phyloP scores from a whole-genome alignment of 2,329 filamentous ascomycete genomes.

The Xylogone sp. region DNA sequence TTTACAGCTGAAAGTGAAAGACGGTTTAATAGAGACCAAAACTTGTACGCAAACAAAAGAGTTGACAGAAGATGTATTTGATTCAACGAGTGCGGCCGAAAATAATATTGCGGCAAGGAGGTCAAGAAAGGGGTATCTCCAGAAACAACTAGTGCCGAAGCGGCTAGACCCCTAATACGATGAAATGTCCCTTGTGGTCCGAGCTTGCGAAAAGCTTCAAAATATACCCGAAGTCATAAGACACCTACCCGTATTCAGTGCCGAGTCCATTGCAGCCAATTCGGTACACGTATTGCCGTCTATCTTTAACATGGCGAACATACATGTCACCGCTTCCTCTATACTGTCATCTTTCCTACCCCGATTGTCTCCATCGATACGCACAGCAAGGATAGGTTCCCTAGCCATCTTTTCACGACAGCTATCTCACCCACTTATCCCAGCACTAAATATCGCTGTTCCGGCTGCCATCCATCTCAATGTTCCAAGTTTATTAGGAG shows the following conservation, averaged over 20 bases:
- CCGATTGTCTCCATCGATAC: slow-evolving; percentile 41
- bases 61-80: not conserved
- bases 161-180: not conserved
- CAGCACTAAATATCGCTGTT: slow-evolving; percentile 52
- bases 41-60: not conserved
- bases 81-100: not conserved
- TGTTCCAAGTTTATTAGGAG: slow-evolving; percentile 67
- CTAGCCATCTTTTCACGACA: slow-evolving; percentile 41
- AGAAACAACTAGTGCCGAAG: not conserved
- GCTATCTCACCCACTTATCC: slow-evolving; percentile 44
- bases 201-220: slow-evolving; percentile 17
- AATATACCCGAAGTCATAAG: slow-evolving; percentile 1
- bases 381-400: slow-evolving; percentile 39
- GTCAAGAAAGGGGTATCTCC: not conserved
- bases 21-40: not conserved
- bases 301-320: slow-evolving; percentile 39
- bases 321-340: slow-evolving; percentile 35
- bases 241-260: not conserved
- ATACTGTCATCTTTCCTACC: slow-evolving; percentile 51
- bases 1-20: not conserved
- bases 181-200: not conserved
- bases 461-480: slow-evolving; percentile 56
- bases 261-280: not conserved
- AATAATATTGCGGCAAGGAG: not conserved
- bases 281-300: too few relatives aligned